Conservation (phyloP, 129 eudicot genomes). For the Smallanthus sonchifolius region DNA sequence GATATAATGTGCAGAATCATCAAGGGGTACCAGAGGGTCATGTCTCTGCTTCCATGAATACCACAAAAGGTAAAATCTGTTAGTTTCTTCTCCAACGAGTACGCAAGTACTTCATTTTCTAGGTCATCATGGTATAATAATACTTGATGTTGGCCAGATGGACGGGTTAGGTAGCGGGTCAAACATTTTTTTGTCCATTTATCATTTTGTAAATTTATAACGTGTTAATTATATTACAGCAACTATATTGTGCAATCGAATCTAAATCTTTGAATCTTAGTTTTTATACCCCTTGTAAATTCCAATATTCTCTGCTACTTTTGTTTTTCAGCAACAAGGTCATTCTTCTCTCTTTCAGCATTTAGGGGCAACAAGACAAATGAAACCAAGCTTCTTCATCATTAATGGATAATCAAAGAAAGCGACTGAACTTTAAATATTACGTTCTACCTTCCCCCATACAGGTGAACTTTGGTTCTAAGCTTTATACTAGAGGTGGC, state of each 20-base stretch:
- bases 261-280: background rate
- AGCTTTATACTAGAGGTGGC: background rate
- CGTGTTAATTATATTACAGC: background rate
- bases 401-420: constrained; percentile 15
- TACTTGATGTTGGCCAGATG: background rate
- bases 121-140: background rate
- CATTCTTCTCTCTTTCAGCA: constrained; percentile 99
- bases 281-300: constrained; percentile 20
- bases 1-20: constrained; percentile 39
- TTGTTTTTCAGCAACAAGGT: constrained; percentile 86
- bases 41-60: constrained; percentile 41
- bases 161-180: background rate
- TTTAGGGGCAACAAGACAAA: constrained; percentile 78
- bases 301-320: constrained; percentile 32
- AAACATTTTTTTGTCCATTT: background rate
- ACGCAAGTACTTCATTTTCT: background rate
- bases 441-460: constrained; percentile 21
- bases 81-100: background rate
- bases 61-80: constrained; percentile 53
- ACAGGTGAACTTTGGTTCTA: constrained; percentile 24
- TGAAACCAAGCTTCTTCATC: constrained; percentile 40
- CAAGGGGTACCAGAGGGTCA: constrained; percentile 53
- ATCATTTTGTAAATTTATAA: background rate
- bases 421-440: constrained; percentile 17
- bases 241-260: background rate